A percentile compares a stretch with the other conserved stretches of the same genome.
These are phyloP conservation scores for Rhodotorula sp. DNA, from an alignment of 1,284 basidiomycete species.

Conservation along the genomic window DNA sequence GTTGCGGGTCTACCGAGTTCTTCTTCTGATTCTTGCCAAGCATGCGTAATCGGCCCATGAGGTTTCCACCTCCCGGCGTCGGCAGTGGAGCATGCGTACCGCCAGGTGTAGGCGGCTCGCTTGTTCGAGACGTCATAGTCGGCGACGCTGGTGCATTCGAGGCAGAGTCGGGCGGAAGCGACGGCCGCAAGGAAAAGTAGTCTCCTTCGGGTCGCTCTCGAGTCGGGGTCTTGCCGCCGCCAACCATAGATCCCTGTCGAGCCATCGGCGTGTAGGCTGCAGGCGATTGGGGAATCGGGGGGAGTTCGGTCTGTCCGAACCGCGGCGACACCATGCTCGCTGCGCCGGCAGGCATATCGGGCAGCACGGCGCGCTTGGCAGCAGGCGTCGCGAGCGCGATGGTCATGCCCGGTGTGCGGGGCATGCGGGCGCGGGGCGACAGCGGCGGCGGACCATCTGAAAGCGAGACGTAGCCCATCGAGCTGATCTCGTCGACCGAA, in stretches of 20 bases:
- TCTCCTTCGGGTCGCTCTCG: constrained; percentile 30
- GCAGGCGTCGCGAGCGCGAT: constrained; percentile 67
- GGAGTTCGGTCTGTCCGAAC: constrained; percentile 17
- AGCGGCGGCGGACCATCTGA: constrained; percentile 44
- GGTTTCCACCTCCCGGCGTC: constrained; percentile 18
- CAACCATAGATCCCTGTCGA: background rate
- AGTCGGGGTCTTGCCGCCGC: constrained; percentile 28
- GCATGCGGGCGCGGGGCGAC: constrained; percentile 35
- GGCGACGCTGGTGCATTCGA: constrained; percentile 1
- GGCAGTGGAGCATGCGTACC: constrained; percentile 9
- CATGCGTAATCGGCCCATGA: constrained; percentile 36
- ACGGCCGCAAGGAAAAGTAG: constrained; percentile 37
- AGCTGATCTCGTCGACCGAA: constrained; percentile 16
- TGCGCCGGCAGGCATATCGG: constrained; percentile 44
- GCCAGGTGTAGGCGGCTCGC: background rate
- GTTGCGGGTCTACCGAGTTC: constrained; percentile 15
- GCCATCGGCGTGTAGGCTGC: background rate
- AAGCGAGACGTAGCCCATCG: constrained; percentile 47
- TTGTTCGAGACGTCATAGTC: background rate
- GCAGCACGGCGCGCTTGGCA: constrained; percentile 56
- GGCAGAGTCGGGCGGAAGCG: constrained; percentile 8
- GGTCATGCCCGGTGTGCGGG: constrained; percentile 52
- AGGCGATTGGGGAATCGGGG: constrained; percentile 32
- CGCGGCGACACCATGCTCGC: constrained; percentile 13
- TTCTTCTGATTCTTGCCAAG: constrained; percentile 40